Base-by-base conservation (phyloP, 257 asterid species). In the Rauvolfia tetraphylla region DNA sequence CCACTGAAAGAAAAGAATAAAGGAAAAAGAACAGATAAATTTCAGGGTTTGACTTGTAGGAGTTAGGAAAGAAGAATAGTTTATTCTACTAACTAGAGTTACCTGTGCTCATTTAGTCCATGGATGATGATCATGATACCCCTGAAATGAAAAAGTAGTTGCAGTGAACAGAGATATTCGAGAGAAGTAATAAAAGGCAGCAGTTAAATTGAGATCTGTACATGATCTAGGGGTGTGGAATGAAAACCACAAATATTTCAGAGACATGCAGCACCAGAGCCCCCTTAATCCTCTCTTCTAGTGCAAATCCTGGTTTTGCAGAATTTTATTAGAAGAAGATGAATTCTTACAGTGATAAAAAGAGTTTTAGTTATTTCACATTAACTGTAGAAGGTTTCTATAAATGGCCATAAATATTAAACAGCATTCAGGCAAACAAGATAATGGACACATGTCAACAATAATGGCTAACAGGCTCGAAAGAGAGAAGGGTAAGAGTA, bases 81-180 rank as follows among this genome's bases (percentile, higher is more conserved):
- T 7, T 4, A 18, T 59, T 44, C 72, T 42, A 10, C 13, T 61
- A 54, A 33, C 61, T 11, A 23, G 54, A 33, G 15, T 71, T 77
- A 93, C 99, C 99, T 87, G 92, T 95, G 99, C 85, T 93, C 99
- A 78, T 95, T 95, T 61, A 95, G 96, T 66, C 99, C 99, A 67
- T 95, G 99, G 79, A 95, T 90, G 90, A 95, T 84, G 59, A 95
- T 88, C 78, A 95, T 73, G 82, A 93, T 89, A 53, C 98, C 98
- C 93, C 99, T 95, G 97, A 78, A 86, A 85, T 51, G 73, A 33
- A n/a, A 72, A 46, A 73, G 49, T 3, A 77, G 65, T 48, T 65
- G 38, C n/a, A 17, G 0, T 80, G 58, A 78, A 84, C 77, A 82
- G 31, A 68, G 15, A 54, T 48, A 27, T 39, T 51, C 57, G 33